These are phyloP conservation scores for Cucurbita argyrosperma DNA, from an alignment of 306 rosid species.

Conservation along the genomic window DNA sequence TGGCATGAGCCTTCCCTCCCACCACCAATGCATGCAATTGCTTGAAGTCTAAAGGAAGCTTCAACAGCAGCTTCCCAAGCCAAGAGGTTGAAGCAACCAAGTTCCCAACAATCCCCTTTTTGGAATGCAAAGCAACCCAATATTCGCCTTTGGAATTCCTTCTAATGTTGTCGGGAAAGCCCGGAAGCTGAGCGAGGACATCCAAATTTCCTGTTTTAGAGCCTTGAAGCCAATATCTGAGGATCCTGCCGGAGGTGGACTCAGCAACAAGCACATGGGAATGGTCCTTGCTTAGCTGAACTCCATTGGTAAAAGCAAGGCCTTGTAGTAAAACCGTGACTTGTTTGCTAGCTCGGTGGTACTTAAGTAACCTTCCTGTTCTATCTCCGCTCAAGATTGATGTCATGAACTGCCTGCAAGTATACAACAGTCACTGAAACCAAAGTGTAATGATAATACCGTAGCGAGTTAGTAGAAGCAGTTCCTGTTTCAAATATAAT, in stretches of 20 bases:
- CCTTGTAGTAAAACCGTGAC: constrained; percentile 39
- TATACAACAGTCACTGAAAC: background rate
- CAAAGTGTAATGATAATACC: background rate
- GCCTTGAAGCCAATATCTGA: constrained; percentile 74
- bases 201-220: constrained; percentile 55
- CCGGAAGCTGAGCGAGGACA: constrained; percentile 50
- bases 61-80: constrained; percentile 40
- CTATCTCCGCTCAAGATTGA: constrained; percentile 48
- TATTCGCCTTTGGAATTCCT: constrained; percentile 60
- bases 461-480: background rate
- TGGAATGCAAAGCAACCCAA: constrained; percentile 81
- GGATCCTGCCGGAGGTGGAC: constrained; percentile 36
- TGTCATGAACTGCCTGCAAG: constrained; percentile 64
- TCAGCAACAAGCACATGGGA: constrained; percentile 76
- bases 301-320: constrained; percentile 75
- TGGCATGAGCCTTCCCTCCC: constrained; percentile 58
- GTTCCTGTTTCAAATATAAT: background rate
- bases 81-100: constrained; percentile 37
- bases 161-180: constrained; percentile 72
- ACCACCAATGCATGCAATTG: constrained; percentile 38
- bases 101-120: constrained; percentile 26
- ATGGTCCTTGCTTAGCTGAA: constrained; percentile 58
- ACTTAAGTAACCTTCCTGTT: constrained; percentile 64
- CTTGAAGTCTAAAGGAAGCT: constrained; percentile 43
- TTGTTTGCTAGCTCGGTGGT: constrained; percentile 45